Evolutionary conservation across 352 stramenopile genomes (phyloP).

Genomic region (Globisporangium sylvaticum): DNA sequence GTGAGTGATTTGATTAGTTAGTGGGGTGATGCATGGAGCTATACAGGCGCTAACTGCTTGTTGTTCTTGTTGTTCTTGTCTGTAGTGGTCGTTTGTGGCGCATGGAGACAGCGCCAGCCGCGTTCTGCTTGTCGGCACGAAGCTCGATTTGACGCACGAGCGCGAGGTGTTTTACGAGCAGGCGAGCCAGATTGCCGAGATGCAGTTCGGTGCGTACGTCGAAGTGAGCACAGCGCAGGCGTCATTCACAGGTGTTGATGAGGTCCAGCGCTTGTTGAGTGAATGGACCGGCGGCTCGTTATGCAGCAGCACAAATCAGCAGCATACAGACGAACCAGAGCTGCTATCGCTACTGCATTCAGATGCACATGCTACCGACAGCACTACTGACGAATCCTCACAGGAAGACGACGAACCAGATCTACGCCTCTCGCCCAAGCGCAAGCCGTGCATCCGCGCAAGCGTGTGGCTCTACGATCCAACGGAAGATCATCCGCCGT

Average conservation of each 20-base stretch:
- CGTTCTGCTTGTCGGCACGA: constrained; percentile 51
- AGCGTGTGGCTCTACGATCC: constrained; percentile 70
- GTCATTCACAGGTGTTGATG: constrained; percentile 24
- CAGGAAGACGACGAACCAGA: not conserved
- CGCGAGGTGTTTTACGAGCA: constrained; percentile 37
- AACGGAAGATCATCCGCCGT: constrained; percentile 32
- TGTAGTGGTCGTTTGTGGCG: constrained; percentile 35
- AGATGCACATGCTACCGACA: not conserved
- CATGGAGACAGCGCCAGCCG: constrained; percentile 9
- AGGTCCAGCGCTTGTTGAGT: constrained; percentile 19
- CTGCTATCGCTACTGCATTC: not conserved
- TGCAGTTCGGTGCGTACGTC: constrained; percentile 55
- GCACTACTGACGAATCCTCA: constrained; percentile 10
- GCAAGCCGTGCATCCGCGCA: constrained; percentile 26
- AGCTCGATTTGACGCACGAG: constrained; percentile 34
- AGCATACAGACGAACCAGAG: constrained; percentile 15
- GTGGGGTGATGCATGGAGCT: not conserved
- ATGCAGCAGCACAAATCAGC: constrained; percentile 14
- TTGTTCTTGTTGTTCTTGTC: not conserved
- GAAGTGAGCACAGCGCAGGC: constrained; percentile 33
- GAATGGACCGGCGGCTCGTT: constrained; percentile 18
- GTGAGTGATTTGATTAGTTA: not conserved
- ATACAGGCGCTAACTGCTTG: not conserved
- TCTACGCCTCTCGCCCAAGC: constrained; percentile 20
- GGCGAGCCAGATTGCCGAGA: constrained; percentile 35